Conservation (phyloP, 805 yeast genomes). For the Yamadazyma nakazawae region DNA sequence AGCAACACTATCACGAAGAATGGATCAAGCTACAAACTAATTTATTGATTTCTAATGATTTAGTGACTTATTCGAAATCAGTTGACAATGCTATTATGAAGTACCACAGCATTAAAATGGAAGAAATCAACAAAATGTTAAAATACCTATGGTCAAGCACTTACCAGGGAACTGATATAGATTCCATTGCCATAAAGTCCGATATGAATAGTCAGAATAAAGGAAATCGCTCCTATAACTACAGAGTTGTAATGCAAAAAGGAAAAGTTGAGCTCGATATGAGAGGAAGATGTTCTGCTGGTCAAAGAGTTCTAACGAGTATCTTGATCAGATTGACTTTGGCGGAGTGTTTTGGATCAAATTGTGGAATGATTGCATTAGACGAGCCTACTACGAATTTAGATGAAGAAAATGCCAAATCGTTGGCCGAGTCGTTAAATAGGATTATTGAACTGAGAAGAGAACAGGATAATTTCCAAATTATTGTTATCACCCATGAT, state of each 20-base stretch:
- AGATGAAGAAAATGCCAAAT: slow-evolving; percentile 83
- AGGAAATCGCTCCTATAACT: slow-evolving; percentile 73
- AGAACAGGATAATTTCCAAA: slow-evolving; percentile 83
- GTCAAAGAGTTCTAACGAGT: slow-evolving; percentile 92
- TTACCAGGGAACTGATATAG: slow-evolving; percentile 93
- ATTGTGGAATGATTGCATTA: slow-evolving; percentile 92
- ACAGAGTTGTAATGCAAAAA: slow-evolving; percentile 92
- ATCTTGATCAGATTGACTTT: slow-evolving; percentile 87
- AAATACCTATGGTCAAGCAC: slow-evolving; percentile 94
- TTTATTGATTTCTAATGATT: slow-evolving; percentile 72
- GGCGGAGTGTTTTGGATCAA: slow-evolving; percentile 92
- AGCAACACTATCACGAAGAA: slow-evolving; percentile 59
- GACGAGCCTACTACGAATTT: slow-evolving; percentile 98
- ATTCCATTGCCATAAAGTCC: slow-evolving; percentile 79
- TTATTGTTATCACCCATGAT: slow-evolving; percentile 95
- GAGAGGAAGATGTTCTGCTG: slow-evolving; percentile 98
- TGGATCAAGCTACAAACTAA: slow-evolving; percentile 76
- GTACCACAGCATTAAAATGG: slow-evolving; percentile 88
- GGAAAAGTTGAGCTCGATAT: slow-evolving; percentile 90
- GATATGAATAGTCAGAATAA: slow-evolving; percentile 57
- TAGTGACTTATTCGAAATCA: slow-evolving; percentile 77
- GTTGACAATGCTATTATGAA: slow-evolving; percentile 92
- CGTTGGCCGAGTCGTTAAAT: slow-evolving; percentile 77
- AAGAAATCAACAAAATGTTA: slow-evolving; percentile 80
- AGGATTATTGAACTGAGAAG: slow-evolving; percentile 72